A percentile compares a stretch with the other conserved stretches of the same genome.
phyloP scores from a whole-genome alignment of 345 rosid species.

The Eucalyptus decipiens region DNA sequence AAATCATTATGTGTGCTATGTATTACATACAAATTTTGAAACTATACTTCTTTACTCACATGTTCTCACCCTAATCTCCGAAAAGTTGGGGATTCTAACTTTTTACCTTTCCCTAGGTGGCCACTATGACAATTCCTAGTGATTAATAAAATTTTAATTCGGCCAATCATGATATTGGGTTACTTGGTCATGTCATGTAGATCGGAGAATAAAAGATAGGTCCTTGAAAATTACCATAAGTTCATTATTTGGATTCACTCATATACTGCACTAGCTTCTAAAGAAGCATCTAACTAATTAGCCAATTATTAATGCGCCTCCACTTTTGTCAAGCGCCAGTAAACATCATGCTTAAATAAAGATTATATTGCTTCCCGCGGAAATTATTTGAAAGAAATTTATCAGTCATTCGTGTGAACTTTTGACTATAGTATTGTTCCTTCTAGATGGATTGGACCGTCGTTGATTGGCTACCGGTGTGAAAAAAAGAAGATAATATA shows the following conservation, averaged over 20 bases:
- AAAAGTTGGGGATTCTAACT: fast-evolving
- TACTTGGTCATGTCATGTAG: too few relatives aligned
- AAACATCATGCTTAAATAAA: too few relatives aligned
- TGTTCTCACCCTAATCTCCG: fast-evolving
- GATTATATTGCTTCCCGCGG: background rate
- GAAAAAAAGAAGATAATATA: background rate
- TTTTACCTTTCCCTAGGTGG: fast-evolving
- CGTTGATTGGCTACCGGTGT: background rate
- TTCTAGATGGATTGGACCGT: background rate
- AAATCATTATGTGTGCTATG: fast-evolving
- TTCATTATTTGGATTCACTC: background rate
- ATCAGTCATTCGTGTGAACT: background rate
- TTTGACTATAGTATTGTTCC: background rate
- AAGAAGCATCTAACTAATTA: too few relatives aligned
- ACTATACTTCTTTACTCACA: fast-evolving
- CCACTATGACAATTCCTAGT: fast-evolving
- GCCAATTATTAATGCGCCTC: background rate
- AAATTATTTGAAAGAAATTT: background rate
- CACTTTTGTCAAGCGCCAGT: background rate
- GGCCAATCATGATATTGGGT: too few relatives aligned
- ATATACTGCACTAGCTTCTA: background rate
- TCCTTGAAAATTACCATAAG: background rate
- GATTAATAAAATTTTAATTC: too few relatives aligned
- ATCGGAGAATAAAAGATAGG: background rate
- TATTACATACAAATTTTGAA: too few relatives aligned